These are phyloP conservation scores for Mycena amicta DNA, from an alignment of 768 basidiomycete species.

Conservation along the genomic window DNA sequence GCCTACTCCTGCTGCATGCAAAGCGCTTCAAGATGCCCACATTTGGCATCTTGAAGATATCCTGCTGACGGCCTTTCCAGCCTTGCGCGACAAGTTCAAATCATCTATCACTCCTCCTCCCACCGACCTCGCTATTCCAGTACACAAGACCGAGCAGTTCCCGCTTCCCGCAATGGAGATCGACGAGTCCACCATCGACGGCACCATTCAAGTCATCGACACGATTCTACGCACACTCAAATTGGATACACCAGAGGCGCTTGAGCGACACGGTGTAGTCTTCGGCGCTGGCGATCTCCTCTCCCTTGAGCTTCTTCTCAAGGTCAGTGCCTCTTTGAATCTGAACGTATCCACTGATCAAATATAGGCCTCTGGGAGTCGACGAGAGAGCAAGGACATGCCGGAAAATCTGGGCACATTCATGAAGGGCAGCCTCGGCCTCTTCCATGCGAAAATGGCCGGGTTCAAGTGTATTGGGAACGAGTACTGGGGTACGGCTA, in stretches of 20 bases:
- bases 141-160: conserved; percentile 21
- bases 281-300: conserved; percentile 17
- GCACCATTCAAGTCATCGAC: conserved; percentile 16
- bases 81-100: background rate
- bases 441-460: conserved; percentile 23
- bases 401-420: background rate
- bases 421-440: conserved; percentile 7
- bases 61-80: background rate
- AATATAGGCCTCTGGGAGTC: background rate
- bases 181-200: conserved; percentile 24
- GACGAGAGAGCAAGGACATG: conserved; percentile 1
- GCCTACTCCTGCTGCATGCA: background rate
- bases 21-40: background rate
- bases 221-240: background rate
- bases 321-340: background rate
- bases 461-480: conserved; percentile 14
- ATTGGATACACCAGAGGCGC: background rate
- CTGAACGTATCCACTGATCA: background rate
- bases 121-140: conserved; percentile 6
- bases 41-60: conserved; percentile 4
- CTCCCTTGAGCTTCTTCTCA: conserved; percentile 10
- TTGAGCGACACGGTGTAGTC: conserved; percentile 11
- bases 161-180: conserved; percentile 20
- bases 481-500: conserved; percentile 23
- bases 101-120: conserved; percentile 3